Evolutionary conservation across 495 filamentous ascomycete species (phyloP), one percentile per base, ranked within the genome.

Genomic region (Lasiosphaeris hirsuta): DNA sequence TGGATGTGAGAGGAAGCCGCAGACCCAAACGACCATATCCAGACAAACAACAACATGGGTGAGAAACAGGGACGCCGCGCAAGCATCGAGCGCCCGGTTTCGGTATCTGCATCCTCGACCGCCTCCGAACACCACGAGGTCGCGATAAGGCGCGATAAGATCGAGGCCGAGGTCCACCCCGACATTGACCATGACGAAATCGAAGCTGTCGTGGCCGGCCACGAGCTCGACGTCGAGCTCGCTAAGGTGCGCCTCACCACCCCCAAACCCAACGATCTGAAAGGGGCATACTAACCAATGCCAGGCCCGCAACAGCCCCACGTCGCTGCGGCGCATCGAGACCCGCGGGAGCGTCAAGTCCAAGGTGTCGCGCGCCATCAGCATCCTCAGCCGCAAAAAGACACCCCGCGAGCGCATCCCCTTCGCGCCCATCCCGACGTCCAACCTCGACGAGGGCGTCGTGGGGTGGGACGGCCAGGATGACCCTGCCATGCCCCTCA

Each of bases 401-500:
- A 54, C 52, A 34, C 30, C 51, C 14, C 56, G 55, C 33, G 63
- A 65, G 35, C 61, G 59, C 40, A 64, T 70, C 19, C 47, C 63
- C 18, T 58, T 52, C 10, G 58, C 53, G 1, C 61, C 63, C 10
- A 62, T 81, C 43, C 79, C 79, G 1, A 41, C 72, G 14, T 72
- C 73, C 1, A 68, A 82, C 51, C 69, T 84, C 6, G 69, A 70
- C 18, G 67, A 70, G 10, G 73, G 73, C 38, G 66, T 83, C 66
- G 64, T 86, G 19, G 81, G 80, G 1, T 86, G 84, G 83, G 81
- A 85, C 41, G 75, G 75, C 8, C 78, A 80, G 53, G 78, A 87
- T 48, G 89, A 92, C 60, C 86, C 86, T 0, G 72, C 81, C 42
- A 88, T 90, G 72, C 89, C 89, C 4, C 77, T 84, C 64, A 92